These are phyloP conservation scores for Phialophora verrucosa DNA, from an alignment of 2,329 filamentous ascomycete genomes.

Conservation along the genomic window DNA sequence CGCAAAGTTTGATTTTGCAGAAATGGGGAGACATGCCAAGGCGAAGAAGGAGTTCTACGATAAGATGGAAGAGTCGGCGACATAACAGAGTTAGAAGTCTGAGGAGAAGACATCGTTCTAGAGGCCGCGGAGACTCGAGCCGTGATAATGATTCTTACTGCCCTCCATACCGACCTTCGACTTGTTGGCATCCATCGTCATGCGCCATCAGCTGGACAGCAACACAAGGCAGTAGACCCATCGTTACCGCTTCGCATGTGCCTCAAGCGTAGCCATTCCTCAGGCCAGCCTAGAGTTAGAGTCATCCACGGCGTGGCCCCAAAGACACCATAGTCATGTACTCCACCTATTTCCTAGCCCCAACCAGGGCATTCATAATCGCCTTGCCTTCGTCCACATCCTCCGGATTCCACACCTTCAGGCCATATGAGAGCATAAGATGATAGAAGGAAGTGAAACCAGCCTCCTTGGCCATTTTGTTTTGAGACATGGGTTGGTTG, in stretches of 20 bases:
- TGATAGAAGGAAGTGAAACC: background rate
- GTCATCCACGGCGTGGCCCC: background rate
- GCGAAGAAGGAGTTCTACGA: constrained; percentile 3
- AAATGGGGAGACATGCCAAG: background rate
- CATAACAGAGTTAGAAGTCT: background rate
- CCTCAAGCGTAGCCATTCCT: background rate
- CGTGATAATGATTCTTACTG: background rate
- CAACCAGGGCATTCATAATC: background rate
- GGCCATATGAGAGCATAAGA: background rate
- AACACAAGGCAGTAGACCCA: background rate
- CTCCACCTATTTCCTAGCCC: background rate
- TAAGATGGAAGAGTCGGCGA: background rate
- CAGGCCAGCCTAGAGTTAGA: background rate
- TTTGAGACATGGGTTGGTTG: background rate
- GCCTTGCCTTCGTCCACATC: background rate
- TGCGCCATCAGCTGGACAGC: background rate
- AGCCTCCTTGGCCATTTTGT: background rate
- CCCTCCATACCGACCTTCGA: background rate
- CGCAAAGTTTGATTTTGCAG: background rate
- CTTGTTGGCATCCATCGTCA: background rate
- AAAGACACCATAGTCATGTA: background rate
- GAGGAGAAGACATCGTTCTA: background rate
- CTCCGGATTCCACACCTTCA: background rate
- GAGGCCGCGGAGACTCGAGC: background rate
- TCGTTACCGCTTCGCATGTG: background rate